Evolutionary conservation across 179 eudicot genomes (phyloP).

Genomic region (Spinacia oleracea): DNA sequence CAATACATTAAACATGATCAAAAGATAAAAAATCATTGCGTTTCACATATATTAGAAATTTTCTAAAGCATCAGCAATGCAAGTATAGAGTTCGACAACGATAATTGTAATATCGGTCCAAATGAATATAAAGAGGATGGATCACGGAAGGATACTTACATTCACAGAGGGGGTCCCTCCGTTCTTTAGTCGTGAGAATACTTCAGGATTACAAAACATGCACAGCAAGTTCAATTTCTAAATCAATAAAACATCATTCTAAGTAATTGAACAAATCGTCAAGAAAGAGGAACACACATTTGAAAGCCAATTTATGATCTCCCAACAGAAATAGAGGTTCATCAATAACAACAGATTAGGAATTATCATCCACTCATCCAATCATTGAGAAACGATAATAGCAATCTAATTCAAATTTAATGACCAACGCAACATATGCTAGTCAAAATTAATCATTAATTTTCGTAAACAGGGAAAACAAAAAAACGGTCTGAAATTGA

Average conservation of each 20-base stretch:
- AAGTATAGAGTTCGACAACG: not conserved
- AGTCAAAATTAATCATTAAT: not conserved
- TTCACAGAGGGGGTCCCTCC: conserved; percentile 65
- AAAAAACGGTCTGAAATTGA: not conserved
- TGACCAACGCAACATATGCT: not conserved
- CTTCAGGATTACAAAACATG: not conserved
- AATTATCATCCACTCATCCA: too few species aligned
- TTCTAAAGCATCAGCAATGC: not conserved
- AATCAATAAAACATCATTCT: not conserved
- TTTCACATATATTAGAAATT: too few species aligned
- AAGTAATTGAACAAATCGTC: not conserved
- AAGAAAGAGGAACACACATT: not conserved
- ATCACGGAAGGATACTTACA: conserved; percentile 37
- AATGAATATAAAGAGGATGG: not conserved
- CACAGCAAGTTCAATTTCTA: not conserved
- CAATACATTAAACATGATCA: not conserved
- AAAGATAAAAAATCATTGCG: too few species aligned
- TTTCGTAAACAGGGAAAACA: not conserved
- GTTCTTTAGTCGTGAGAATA: conserved; percentile 47
- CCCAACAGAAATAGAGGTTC: not conserved
- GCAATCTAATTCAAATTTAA: not conserved
- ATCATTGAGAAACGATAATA: too few species aligned
- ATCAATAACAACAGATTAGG: not conserved
- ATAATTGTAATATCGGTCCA: not conserved
- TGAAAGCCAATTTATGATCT: not conserved